These are phyloP conservation scores for Naganishia sp. DNA, from an alignment of 1,284 basidiomycete genomes.

Conservation along the genomic window DNA sequence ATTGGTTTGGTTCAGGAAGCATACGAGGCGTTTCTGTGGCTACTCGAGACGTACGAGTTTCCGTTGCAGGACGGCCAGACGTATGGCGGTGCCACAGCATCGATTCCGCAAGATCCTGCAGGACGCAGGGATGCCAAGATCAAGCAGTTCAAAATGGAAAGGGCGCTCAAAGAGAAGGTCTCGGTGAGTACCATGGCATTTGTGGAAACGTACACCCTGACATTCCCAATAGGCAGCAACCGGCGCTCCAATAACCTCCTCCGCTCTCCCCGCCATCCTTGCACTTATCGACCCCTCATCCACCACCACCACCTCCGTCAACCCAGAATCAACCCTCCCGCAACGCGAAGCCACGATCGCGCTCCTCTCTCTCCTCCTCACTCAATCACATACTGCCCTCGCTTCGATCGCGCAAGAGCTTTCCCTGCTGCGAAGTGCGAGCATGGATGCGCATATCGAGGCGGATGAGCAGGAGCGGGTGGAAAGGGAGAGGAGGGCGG, in stretches of 20 bases:
- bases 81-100: conserved; percentile 47
- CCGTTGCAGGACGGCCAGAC: conserved; percentile 41
- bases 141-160: conserved; percentile 79
- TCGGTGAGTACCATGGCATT: conserved; percentile 58
- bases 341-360: conserved; percentile 68
- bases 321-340: conserved; percentile 61
- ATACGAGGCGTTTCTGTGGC: conserved; percentile 60
- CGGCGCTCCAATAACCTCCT: conserved; percentile 35
- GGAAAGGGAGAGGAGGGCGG: conserved; percentile 27
- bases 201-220: not conserved
- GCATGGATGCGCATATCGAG: conserved; percentile 41
- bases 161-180: conserved; percentile 69
- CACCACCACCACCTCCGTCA: conserved; percentile 56
- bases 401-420: conserved; percentile 72
- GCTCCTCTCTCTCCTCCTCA: conserved; percentile 71
- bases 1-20: conserved; percentile 58
- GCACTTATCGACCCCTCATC: conserved; percentile 56
- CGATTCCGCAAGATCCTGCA: conserved; percentile 63
- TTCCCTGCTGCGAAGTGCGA: conserved; percentile 65
- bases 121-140: conserved; percentile 81
- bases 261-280: conserved; percentile 41
- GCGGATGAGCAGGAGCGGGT: conserved; percentile 32
- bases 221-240: not conserved
- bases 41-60: conserved; percentile 69
- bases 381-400: conserved; percentile 68